Base-by-base conservation (phyloP, 2,329 filamentous ascomycete genomes). In the Akanthomyces uredinophilus region DNA sequence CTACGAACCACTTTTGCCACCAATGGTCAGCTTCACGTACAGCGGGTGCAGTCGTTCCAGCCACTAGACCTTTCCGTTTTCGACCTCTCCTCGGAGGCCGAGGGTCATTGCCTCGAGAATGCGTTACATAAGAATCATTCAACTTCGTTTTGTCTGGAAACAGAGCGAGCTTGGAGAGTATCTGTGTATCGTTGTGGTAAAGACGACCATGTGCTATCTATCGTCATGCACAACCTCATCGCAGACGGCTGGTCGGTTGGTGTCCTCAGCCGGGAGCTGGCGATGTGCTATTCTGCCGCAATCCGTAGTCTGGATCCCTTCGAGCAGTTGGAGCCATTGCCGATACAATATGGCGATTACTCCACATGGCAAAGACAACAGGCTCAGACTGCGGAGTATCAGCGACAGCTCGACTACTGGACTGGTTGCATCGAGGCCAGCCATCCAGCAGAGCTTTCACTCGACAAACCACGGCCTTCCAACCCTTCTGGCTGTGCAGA, bases 271-370 rank as follows among this genome's bases (percentile, higher is more conserved):
- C 24, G 29, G 4, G 68, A 69, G 20, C 47, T 69, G 0, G 46
- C 49, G 1, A 3, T 1, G 5, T 67, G 64, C 41, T 70, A 70
- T 20, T 24, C 63, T 0, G 62, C 65, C 3, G 61, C 65, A 1
- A 13, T 65, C 14, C 41, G 49, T 1, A 64, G 66, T 1, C 27
- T 63, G 7, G 65, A 68, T 32, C 66, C 64, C 1, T 32, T 67
- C 1, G 61, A 63, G 14, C 20, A 52, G 3, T n/a, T 68, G 3
- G 22, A 52, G 0, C 67, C 69, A 0, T 58, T 71, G 0, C 65
- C 69, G 0, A 65, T 71, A 16, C 68, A 70, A 47, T 71, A 70
- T 32, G 56, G 65, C 2, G 68, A 71, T 56, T 70, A 65, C n/a
- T 53, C 70, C 1, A 35, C 53, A 1, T 65, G 66, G 66, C 65